Evolutionary conservation across 345 rosid genomes (phyloP).

Genomic region (Viola odorata): DNA sequence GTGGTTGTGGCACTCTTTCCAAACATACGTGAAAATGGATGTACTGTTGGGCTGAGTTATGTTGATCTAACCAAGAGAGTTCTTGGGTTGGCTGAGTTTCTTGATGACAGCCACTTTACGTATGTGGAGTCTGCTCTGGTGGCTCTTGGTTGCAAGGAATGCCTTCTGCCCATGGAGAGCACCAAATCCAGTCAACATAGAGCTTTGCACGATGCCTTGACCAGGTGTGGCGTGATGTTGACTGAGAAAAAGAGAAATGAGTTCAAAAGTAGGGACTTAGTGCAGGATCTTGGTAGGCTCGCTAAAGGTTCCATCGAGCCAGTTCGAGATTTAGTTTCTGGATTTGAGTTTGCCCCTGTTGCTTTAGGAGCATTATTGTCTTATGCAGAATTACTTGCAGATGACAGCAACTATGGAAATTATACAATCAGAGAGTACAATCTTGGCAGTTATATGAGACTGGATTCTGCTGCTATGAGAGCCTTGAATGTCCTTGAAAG

Average conservation of each 20-base stretch:
- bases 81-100: conserved; percentile 85
- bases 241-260: conserved; percentile 86
- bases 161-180: conserved; percentile 74
- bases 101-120: conserved; percentile 93
- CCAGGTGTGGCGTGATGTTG: conserved; percentile 73
- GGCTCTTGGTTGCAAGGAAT: conserved; percentile 93
- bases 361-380: conserved; percentile 79
- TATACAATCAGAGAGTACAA: conserved; percentile 55
- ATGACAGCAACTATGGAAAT: conserved; percentile 77
- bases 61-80: conserved; percentile 74
- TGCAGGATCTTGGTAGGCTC: conserved; percentile 78
- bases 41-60: conserved; percentile 73
- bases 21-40: conserved; percentile 58
- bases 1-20: conserved; percentile 66
- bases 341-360: conserved; percentile 79
- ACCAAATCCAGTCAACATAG: conserved; percentile 52
- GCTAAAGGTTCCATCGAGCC: conserved; percentile 86
- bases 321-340: conserved; percentile 70
- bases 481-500: conserved; percentile 93
- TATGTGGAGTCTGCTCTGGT: conserved; percentile 84
- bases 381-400: conserved; percentile 77
- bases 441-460: conserved; percentile 70
- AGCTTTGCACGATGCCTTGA: conserved; percentile 55
- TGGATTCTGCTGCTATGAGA: conserved; percentile 93
- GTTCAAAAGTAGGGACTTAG: conserved; percentile 84